phyloP scores from a whole-genome alignment of 192 early-diverging fungal species.

The Podila minutissima region DNA sequence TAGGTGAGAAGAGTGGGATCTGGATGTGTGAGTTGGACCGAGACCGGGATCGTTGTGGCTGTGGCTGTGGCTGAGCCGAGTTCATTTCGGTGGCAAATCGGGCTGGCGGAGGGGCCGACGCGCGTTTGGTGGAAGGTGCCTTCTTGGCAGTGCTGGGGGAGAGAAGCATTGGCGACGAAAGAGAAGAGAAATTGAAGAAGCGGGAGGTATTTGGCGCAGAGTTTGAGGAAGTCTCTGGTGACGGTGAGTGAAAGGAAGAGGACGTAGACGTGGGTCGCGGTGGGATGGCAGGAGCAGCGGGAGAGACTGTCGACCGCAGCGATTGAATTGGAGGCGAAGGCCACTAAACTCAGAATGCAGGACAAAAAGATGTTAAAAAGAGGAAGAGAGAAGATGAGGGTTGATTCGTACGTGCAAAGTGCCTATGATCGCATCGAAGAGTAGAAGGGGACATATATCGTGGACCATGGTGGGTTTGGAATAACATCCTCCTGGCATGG shows the following conservation, averaged over 20 bases:
- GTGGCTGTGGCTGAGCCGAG: not conserved
- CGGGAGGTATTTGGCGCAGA: not conserved
- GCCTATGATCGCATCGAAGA: too few species aligned
- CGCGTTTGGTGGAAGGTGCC: not conserved
- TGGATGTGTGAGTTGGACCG: constrained; percentile 22
- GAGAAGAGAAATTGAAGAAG: not conserved
- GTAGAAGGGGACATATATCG: too few species aligned
- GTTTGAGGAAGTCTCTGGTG: not conserved
- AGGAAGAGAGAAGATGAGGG: too few species aligned
- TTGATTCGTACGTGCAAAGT: too few species aligned
- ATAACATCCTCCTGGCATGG: too few species aligned
- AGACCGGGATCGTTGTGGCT: constrained; percentile 3
- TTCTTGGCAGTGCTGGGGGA: constrained; percentile 15
- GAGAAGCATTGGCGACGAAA: constrained; percentile 16
- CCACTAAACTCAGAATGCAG: too few species aligned
- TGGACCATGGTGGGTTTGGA: too few species aligned
- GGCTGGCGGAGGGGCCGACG: constrained; percentile 23
- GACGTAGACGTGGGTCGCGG: not conserved
- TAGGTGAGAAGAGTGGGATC: not conserved
- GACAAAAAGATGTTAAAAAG: too few species aligned
- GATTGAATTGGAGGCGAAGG: too few species aligned
- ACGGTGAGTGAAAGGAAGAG: not conserved
- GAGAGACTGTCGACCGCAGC: not conserved
- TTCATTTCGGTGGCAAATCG: constrained; percentile 3
- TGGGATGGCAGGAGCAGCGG: not conserved